Evolutionary conservation across 1,284 basidiomycete species (phyloP).

Genomic region (Bothia castanella): DNA sequence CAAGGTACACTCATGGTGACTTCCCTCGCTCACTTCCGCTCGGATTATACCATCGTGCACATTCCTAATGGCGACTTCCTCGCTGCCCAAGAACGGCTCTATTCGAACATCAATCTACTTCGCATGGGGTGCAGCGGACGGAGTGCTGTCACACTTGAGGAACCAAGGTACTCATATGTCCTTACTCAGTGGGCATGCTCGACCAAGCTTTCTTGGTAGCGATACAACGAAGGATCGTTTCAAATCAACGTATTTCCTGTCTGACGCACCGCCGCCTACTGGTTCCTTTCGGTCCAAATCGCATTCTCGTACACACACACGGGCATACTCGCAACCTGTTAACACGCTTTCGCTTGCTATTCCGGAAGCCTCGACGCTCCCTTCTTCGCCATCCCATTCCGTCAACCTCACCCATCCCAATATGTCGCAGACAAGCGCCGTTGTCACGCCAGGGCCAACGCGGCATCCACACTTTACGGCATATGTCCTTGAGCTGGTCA

Average conservation of each 20-base stretch:
- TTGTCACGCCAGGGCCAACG: slow-evolving; percentile 10
- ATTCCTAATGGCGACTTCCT: slow-evolving; percentile 68
- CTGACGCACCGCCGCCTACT: slow-evolving; percentile 35
- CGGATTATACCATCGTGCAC: slow-evolving; percentile 76
- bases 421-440: slow-evolving; percentile 13
- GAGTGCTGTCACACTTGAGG: slow-evolving; percentile 69
- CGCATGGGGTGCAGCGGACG: slow-evolving; percentile 75
- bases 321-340: slow-evolving; percentile 29
- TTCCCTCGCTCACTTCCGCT: slow-evolving; percentile 79
- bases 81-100: slow-evolving; percentile 58
- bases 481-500: slow-evolving; percentile 70
- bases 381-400: slow-evolving; percentile 18
- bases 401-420: slow-evolving; percentile 11
- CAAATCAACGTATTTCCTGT: slow-evolving; percentile 61
- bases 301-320: slow-evolving; percentile 28
- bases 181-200: slow-evolving; percentile 9
- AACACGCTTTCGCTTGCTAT: slow-evolving; percentile 26
- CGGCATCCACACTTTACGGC: slow-evolving; percentile 33
- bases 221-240: slow-evolving; percentile 76
- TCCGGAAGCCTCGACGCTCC: slow-evolving; percentile 19
- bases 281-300: slow-evolving; percentile 30
- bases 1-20: slow-evolving; percentile 71
- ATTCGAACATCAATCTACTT: slow-evolving; percentile 72
- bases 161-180: slow-evolving; percentile 48
- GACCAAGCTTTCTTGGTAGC: slow-evolving; percentile 35